A percentile compares a stretch with the other conserved stretches of the same genome.
These are phyloP conservation scores for Mycena rosella DNA, from an alignment of 768 basidiomycete genomes.

Conservation along the genomic window DNA sequence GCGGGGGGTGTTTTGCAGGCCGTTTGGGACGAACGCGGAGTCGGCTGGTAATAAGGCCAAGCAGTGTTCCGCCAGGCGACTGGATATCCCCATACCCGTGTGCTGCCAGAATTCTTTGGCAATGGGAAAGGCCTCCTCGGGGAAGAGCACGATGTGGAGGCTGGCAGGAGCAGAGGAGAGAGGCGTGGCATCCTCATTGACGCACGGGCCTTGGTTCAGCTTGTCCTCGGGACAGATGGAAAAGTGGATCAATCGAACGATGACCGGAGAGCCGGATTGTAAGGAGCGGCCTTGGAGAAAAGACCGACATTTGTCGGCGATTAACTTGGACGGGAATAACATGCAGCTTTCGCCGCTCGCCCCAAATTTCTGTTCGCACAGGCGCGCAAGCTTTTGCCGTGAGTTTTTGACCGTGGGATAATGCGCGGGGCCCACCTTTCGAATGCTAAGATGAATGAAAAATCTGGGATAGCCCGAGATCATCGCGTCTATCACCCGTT, in stretches of 20 bases:
- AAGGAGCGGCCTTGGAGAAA: slow-evolving; percentile 73
- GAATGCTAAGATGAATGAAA: slow-evolving; percentile 89
- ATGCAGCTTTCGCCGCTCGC: slow-evolving; percentile 78
- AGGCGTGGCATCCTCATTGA: slow-evolving; percentile 43
- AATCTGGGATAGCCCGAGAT: slow-evolving; percentile 94
- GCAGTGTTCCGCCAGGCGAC: slow-evolving; percentile 87
- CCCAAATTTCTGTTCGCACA: slow-evolving; percentile 87
- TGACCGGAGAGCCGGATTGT: slow-evolving; percentile 56
- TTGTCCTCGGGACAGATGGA: slow-evolving; percentile 74
- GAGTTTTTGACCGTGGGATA: slow-evolving; percentile 2
- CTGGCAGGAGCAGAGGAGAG: slow-evolving; percentile 57
- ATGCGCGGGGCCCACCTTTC: slow-evolving; percentile 66
- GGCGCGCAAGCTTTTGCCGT: slow-evolving; percentile 71
- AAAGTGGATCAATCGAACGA: slow-evolving; percentile 75
- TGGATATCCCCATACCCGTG: slow-evolving; percentile 90
- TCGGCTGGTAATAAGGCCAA: slow-evolving; percentile 75
- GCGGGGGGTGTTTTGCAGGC: slow-evolving; percentile 42
- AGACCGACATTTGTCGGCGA: slow-evolving; percentile 80
- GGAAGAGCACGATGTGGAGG: slow-evolving; percentile 88
- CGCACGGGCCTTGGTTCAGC: slow-evolving; percentile 43
- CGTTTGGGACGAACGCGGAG: slow-evolving; percentile 38
- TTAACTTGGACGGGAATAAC: slow-evolving; percentile 78
- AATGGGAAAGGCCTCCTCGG: slow-evolving; percentile 65
- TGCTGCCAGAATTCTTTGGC: slow-evolving; percentile 99
- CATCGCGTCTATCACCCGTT: slow-evolving; percentile 84